Conservation (phyloP, 495 filamentous ascomycete species). For the Talaromyces ruber region DNA sequence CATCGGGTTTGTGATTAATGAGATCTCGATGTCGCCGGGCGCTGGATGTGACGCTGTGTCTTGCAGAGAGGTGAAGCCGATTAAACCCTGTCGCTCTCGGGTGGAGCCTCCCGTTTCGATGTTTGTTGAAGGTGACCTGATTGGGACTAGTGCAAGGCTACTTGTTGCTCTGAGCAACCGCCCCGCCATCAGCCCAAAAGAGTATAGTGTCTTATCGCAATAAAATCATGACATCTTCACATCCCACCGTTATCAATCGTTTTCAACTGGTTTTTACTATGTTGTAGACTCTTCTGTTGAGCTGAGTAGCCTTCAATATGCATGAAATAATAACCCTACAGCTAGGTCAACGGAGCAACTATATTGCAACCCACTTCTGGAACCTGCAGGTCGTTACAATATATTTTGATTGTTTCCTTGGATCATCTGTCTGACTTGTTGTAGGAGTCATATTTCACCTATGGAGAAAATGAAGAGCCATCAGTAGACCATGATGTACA, state of each 20-base stretch:
- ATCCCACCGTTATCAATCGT: not conserved
- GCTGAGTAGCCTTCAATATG: conserved; percentile 42
- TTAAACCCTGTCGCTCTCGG: not conserved
- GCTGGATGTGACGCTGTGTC: not conserved
- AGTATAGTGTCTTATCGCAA: not conserved
- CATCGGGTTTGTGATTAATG: not conserved
- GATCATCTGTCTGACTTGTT: conserved; percentile 12
- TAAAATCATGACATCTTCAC: not conserved
- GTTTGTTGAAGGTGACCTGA: not conserved
- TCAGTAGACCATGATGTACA: conserved; percentile 85
- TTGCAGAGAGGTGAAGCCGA: not conserved
- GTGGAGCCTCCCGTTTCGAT: not conserved
- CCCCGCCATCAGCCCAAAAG: not conserved
- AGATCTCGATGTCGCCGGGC: not conserved
- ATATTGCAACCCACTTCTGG: conserved; percentile 97
- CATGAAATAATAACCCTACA: conserved; percentile 95
- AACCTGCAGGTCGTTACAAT: conserved; percentile 64
- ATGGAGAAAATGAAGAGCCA: conserved; percentile 56
- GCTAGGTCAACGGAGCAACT: conserved; percentile 87
- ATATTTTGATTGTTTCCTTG: not conserved
- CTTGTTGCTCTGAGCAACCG: conserved; percentile 4
- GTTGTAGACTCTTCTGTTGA: not conserved
- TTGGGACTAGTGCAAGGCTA: not conserved
- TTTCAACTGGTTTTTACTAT: not conserved
- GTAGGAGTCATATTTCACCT: conserved; percentile 95